Base-by-base conservation (phyloP, 1,284 basidiomycete species). In the Pseudozyma sp. region DNA sequence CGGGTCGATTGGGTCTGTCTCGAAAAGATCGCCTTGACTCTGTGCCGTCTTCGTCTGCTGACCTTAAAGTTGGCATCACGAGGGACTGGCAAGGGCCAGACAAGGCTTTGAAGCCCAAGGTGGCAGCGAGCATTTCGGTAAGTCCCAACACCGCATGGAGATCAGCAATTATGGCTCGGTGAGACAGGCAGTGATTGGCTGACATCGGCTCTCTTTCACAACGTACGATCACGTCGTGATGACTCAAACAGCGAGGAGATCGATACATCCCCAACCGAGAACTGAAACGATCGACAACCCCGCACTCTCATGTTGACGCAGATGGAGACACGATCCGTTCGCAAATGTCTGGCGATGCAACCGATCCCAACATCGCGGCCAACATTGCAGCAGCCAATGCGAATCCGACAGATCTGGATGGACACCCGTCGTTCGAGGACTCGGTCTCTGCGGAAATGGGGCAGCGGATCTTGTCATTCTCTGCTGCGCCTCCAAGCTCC, bases 391-490 rank as follows among this genome's bases (percentile, higher is more conserved):
- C 63, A 30, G 78, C 73, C 11, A 78, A 76, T 34, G 65, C 68
- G 1, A 74, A 68, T n/a, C 72, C 76, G 11, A 78, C 73, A 31
- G 81, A 82, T 42, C 58, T 73, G 9, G 70, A 77, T 13, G 69
- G 71, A 10, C 60, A 69, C 9, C 64, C 64, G 0, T 76, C 74
- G 9, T 73, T 83, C 39, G 81, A 80, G 24, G 78, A 80, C 35
- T 80, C 79, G 24, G 66, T 77, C 50, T 72, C 78, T 2, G 79
- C 85, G 34, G 86, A 86, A 56, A 79, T 82, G 48, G 77, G 79
- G 19, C 78, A 84, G 69, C 82, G 85, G 17, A 86, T 86, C 66
- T 80, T 86, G 3, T 85, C 85, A 29, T 86, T 86, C 66, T 85
- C 84, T 14, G 84, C 86, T 14, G 86, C 85, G 40, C 83, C 85